phyloP scores from a whole-genome alignment of 23 red algal species.

The Gracilariopsis chorda region DNA sequence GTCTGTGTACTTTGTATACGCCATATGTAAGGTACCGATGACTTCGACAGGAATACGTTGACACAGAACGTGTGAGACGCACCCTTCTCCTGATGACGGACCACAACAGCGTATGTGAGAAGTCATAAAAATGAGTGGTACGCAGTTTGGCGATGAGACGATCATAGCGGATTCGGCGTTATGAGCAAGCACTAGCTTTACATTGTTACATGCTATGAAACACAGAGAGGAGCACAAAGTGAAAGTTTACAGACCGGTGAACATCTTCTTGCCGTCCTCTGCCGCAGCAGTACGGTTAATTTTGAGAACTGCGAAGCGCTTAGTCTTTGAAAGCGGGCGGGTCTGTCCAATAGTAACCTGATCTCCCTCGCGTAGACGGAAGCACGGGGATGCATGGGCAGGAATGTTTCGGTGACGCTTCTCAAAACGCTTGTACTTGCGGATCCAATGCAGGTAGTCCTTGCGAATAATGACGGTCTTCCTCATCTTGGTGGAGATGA shows the following conservation, averaged over 20 bases:
- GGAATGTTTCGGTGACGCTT: slow-evolving; percentile 99
- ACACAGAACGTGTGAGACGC: neutral
- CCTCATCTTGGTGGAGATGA: slow-evolving; percentile 98
- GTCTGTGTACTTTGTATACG: slow-evolving; percentile 4
- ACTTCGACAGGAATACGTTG: neutral
- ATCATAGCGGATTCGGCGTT: neutral
- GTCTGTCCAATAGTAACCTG: slow-evolving; percentile 98
- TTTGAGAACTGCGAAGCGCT: slow-evolving; percentile 94
- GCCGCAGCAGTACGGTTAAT: slow-evolving; percentile 84
- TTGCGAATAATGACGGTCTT: slow-evolving; percentile 95
- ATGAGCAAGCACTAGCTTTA: neutral
- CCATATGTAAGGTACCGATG: neutral
- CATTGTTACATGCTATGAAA: slow-evolving; percentile 25
- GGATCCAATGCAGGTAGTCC: slow-evolving; percentile 98
- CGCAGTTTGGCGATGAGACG: neutral
- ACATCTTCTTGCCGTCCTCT: slow-evolving; percentile 95
- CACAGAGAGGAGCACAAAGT: neutral
- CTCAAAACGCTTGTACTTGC: slow-evolving; percentile 99
- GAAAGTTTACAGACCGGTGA: slow-evolving; percentile 77
- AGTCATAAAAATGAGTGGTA: neutral
- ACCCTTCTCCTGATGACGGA: neutral
- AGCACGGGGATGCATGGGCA: slow-evolving; percentile 88
- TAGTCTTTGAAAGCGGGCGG: slow-evolving; percentile 94
- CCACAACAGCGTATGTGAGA: neutral
- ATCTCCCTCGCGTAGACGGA: slow-evolving; percentile 96